Conservation (phyloP, 2,329 filamentous ascomycete species). For the Aspergillus tamarii region DNA sequence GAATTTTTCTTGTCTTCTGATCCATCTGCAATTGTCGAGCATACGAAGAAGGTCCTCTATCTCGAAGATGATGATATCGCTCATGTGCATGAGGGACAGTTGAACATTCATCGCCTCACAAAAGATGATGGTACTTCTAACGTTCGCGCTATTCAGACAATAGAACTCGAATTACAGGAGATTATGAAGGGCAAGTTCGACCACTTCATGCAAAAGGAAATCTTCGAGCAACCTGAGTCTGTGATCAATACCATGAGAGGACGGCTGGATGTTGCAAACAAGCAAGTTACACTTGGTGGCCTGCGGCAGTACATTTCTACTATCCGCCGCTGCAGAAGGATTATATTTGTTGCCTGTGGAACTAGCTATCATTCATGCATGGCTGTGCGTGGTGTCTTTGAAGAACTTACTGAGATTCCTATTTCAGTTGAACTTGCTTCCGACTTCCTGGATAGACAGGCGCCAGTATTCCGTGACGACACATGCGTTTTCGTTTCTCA, state of each 20-base stretch:
- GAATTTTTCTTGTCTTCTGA: conserved; percentile 99
- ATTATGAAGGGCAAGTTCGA: conserved; percentile 99
- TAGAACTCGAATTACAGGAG: conserved; percentile 98
- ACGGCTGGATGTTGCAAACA: conserved; percentile 90
- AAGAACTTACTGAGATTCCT: conserved; percentile 96
- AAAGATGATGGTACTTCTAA: conserved; percentile 97
- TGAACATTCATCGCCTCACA: conserved; percentile 97
- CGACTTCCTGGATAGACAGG: conserved; percentile 95
- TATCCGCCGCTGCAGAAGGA: conserved; percentile 92
- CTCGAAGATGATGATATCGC: conserved; percentile 99
- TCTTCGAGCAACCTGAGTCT: conserved; percentile 99
- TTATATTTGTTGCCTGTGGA: conserved; percentile 99
- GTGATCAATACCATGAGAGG: conserved; percentile 99
- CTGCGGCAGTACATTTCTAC: conserved; percentile 95
- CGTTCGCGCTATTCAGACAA: conserved; percentile 95
- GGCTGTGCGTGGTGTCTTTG: conserved; percentile 96
- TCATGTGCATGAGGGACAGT: conserved; percentile 97
- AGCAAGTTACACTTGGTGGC: conserved; percentile 92
- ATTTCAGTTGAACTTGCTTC: conserved; percentile 96
- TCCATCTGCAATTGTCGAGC: conserved; percentile 96
- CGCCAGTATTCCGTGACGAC: conserved; percentile 98
- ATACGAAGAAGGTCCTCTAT: conserved; percentile 99
- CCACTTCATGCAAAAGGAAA: conserved; percentile 99
- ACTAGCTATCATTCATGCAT: conserved; percentile 99
- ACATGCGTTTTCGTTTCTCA: conserved; percentile 99